Percentiles rank a stretch among this genome's conserved stretches.
Evolutionary conservation across 2,329 filamentous ascomycete species (phyloP).

Genomic region (Neofusicoccum ribis): DNA sequence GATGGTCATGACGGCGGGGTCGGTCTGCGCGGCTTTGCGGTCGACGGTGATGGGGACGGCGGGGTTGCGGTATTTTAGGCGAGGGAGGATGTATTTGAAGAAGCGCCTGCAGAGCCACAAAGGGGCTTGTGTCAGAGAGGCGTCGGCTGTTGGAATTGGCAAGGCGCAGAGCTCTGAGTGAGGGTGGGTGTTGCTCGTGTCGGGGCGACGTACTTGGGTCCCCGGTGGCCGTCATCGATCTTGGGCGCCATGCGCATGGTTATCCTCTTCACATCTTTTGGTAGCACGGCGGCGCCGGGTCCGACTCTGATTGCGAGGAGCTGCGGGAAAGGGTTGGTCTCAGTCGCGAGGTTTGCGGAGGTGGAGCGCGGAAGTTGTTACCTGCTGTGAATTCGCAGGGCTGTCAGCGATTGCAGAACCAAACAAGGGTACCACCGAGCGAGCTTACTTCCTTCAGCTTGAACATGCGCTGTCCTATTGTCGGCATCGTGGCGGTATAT

Average conservation of each 20-base stretch:
- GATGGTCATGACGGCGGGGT: slow-evolving; percentile 63
- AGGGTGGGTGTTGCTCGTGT: neutral
- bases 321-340: slow-evolving; percentile 45
- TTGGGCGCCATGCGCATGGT: slow-evolving; percentile 69
- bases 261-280: slow-evolving; percentile 72
- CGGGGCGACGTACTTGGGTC: slow-evolving; percentile 58
- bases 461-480: slow-evolving; percentile 69
- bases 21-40: slow-evolving; percentile 56
- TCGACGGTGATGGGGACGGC: slow-evolving; percentile 78
- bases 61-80: slow-evolving; percentile 94
- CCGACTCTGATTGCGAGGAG: slow-evolving; percentile 75
- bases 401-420: neutral
- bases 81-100: slow-evolving; percentile 78
- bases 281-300: slow-evolving; percentile 78
- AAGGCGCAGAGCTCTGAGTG: slow-evolving; percentile 13
- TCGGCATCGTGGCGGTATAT: slow-evolving; percentile 46
- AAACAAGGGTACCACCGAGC: neutral
- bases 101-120: slow-evolving; percentile 66
- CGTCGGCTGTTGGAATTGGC: slow-evolving; percentile 25
- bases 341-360: slow-evolving; percentile 5
- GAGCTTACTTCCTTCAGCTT: slow-evolving; percentile 64
- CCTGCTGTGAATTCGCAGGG: neutral
- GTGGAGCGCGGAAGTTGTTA: slow-evolving; percentile 1
- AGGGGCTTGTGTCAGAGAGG: slow-evolving; percentile 5
- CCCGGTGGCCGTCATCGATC: slow-evolving; percentile 67